These are phyloP conservation scores for Bathelium albidoporum DNA, from an alignment of 495 filamentous ascomycete genomes.

Conservation along the genomic window DNA sequence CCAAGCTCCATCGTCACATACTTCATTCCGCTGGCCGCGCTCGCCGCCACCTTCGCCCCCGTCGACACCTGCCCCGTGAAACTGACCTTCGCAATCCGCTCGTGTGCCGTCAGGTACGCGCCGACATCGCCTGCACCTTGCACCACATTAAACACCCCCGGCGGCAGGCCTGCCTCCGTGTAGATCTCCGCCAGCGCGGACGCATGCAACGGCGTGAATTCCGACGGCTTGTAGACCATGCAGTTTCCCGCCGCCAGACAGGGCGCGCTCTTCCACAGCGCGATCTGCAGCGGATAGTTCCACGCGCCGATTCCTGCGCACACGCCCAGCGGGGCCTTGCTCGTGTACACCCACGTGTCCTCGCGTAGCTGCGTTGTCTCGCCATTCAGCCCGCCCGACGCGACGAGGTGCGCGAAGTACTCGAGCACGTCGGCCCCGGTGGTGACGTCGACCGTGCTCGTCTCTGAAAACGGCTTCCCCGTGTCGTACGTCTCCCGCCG, in stretches of 20 bases:
- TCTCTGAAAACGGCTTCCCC: conserved; percentile 65
- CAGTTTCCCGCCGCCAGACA: conserved; percentile 76
- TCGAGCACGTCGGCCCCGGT: conserved; percentile 69
- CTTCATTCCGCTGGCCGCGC: conserved; percentile 67
- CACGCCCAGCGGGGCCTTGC: conserved; percentile 63
- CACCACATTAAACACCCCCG: conserved; percentile 73
- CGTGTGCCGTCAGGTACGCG: conserved; percentile 55
- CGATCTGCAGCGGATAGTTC: conserved; percentile 84
- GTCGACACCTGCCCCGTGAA: conserved; percentile 78
- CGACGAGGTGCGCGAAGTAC: conserved; percentile 64
- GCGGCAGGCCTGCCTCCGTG: conserved; percentile 60
- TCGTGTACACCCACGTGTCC: conserved; percentile 65
- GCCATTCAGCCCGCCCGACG: conserved; percentile 57
- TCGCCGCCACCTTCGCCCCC: conserved; percentile 60
- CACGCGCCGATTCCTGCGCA: conserved; percentile 73
- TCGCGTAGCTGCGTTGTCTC: conserved; percentile 57
- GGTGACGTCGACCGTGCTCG: conserved; percentile 61
- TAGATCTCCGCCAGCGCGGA: conserved; percentile 60
- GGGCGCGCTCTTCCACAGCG: conserved; percentile 75
- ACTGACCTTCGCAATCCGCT: conserved; percentile 63
- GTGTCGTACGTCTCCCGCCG: conserved; percentile 60
- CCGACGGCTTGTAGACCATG: conserved; percentile 80
- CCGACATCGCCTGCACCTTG: conserved; percentile 65
- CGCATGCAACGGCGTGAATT: conserved; percentile 66
- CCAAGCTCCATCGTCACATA: conserved; percentile 80